phyloP scores from a whole-genome alignment of 495 filamentous ascomycete species.

The Clavariopsis aquatica region DNA sequence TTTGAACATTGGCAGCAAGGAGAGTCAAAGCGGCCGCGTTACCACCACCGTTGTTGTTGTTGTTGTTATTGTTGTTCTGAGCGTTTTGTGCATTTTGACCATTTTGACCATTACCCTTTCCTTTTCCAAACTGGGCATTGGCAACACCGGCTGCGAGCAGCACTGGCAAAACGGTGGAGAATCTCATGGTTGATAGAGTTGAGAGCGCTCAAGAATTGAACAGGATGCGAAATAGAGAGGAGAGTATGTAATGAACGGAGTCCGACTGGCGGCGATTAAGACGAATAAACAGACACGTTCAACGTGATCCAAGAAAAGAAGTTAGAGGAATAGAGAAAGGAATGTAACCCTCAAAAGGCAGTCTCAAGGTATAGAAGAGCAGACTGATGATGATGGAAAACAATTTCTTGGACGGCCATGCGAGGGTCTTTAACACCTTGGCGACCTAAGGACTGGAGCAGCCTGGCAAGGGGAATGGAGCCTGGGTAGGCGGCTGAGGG shows the following conservation, averaged over 20 bases:
- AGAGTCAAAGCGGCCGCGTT: constrained; percentile 39
- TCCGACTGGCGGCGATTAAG: constrained; percentile 38
- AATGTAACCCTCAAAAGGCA: constrained; percentile 39
- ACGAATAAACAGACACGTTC: constrained; percentile 40
- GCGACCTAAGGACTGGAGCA: constrained; percentile 20
- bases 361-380: constrained; percentile 20
- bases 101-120: constrained; percentile 5
- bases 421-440: constrained; percentile 34
- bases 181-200: constrained; percentile 27
- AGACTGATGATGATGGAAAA: constrained; percentile 37
- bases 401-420: constrained; percentile 28
- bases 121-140: constrained; percentile 26
- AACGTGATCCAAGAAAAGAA: constrained; percentile 38
- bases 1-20: constrained; percentile 53
- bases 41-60: constrained; percentile 11
- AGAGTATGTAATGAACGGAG: constrained; percentile 33
- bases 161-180: constrained; percentile 30
- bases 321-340: constrained; percentile 36
- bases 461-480: constrained; percentile 13
- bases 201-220: neutral
- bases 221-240: neutral
- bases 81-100: constrained; percentile 15
- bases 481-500: constrained; percentile 30
- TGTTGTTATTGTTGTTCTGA: constrained; percentile 22
- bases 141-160: constrained; percentile 36